These are phyloP conservation scores for Aspergillus leporis DNA, from an alignment of 495 filamentous ascomycete genomes.

Conservation along the genomic window DNA sequence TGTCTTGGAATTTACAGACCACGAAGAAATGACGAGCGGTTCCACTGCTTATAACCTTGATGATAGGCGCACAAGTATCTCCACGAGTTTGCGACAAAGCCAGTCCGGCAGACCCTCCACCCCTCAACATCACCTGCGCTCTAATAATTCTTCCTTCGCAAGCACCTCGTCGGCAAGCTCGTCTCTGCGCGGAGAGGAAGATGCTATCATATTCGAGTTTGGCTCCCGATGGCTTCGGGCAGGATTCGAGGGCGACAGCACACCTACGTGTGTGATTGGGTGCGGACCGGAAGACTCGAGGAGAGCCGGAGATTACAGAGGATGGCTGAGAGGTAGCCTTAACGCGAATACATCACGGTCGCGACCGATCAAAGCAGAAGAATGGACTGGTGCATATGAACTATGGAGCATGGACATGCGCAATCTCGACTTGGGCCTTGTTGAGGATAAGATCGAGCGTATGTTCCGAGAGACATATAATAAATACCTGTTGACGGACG, in stretches of 20 bases:
- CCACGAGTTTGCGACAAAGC: constrained; percentile 33
- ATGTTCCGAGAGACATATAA: constrained; percentile 81
- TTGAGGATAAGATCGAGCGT: constrained; percentile 87
- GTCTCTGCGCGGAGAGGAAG: constrained; percentile 78
- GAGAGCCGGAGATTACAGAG: constrained; percentile 78
- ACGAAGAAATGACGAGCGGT: constrained; percentile 12
- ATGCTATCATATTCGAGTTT: constrained; percentile 78
- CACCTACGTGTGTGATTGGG: constrained; percentile 68
- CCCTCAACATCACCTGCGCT: constrained; percentile 38
- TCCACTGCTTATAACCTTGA: constrained; percentile 9
- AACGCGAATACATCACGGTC: constrained; percentile 19
- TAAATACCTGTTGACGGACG: constrained; percentile 75
- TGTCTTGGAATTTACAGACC: not conserved
- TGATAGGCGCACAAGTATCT: constrained; percentile 15
- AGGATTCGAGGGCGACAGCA: constrained; percentile 79
- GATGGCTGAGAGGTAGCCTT: constrained; percentile 51
- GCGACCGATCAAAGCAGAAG: constrained; percentile 46
- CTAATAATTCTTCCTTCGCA: constrained; percentile 49
- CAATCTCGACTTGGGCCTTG: constrained; percentile 69
- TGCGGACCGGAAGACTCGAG: constrained; percentile 75
- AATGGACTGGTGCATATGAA: constrained; percentile 74
- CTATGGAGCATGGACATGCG: constrained; percentile 79
- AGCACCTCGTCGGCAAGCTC: constrained; percentile 70
- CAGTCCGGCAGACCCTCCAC: constrained; percentile 36
- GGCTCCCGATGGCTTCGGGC: constrained; percentile 76